These are phyloP conservation scores for Leishmania lainsoni DNA, from an alignment of 208 protist species.

Conservation along the genomic window DNA sequence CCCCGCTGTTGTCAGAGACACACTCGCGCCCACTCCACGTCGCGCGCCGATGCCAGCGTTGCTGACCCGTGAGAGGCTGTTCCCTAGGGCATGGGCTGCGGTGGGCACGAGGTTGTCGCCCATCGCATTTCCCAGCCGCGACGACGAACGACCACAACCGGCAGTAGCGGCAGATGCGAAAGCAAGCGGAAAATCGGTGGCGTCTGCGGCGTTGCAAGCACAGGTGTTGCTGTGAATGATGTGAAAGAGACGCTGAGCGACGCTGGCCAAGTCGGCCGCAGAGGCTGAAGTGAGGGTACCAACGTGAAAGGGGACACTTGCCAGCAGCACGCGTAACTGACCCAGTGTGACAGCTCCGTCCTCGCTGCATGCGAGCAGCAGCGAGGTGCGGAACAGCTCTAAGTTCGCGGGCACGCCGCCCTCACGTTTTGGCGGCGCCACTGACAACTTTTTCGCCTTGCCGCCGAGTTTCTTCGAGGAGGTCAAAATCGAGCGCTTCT, in stretches of 20 bases:
- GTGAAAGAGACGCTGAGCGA: constrained; percentile 29
- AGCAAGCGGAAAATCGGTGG: constrained; percentile 23
- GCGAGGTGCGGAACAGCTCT: constrained; percentile 35
- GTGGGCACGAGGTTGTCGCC: constrained; percentile 13
- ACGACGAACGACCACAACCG: neutral
- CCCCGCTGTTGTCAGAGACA: neutral
- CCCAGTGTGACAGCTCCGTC: constrained; percentile 48
- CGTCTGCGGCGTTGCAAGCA: constrained; percentile 16
- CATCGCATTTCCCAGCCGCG: neutral
- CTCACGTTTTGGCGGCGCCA: constrained; percentile 22
- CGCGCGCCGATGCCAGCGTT: neutral
- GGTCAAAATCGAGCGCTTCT: neutral
- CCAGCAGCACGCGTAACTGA: constrained; percentile 36
- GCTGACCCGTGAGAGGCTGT: constrained; percentile 7
- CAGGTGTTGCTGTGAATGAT: constrained; percentile 22
- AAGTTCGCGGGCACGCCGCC: constrained; percentile 52
- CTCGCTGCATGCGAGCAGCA: constrained; percentile 47
- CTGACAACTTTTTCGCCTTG: constrained; percentile 29
- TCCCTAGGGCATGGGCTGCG: neutral
- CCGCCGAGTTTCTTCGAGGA: constrained; percentile 6
- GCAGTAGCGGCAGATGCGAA: constrained; percentile 9
- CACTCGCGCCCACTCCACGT: neutral
- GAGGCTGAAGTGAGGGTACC: constrained; percentile 28
- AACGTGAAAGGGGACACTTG: constrained; percentile 61
- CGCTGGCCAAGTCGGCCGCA: constrained; percentile 30